Evolutionary conservation across 352 stramenopile species (phyloP), one percentile per base, ranked within the genome.

Genomic region (Aphanomyces euteiches): DNA sequence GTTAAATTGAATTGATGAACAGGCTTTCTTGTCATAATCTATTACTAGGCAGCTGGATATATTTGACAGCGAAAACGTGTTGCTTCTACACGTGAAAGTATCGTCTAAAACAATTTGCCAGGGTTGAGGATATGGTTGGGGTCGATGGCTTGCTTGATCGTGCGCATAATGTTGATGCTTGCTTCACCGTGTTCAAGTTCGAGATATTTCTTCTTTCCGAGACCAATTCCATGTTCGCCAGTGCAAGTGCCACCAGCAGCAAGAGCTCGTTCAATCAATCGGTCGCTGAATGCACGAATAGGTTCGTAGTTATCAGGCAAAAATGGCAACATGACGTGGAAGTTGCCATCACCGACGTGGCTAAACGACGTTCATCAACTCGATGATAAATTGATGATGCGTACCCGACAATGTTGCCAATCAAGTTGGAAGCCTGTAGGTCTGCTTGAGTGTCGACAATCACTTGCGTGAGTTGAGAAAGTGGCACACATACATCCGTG

Each of bases 401-500:
- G 19, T 67, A 90, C 83, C 86, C 87, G 69, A 99, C 95, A 59
- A 97, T 97, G 37, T 90, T 93, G 43, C 93, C 94, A 53, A 98
- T 89, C 10, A 99, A 75, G 7, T 80, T 82, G 7, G 87, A 88
- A 56, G 90, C 78, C 61, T 91, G 83, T 21, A 99, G 77, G 65
- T 99, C 93, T 36, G 79, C 68, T 66, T 97, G 92, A 17, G 93
- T 98, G 72, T 94, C 90, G 12, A 90, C 82, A 41, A 99, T 97
- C 19, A 98, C 76, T 65, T 97, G 83, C 7, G 96, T 85, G 56
- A 99, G 86, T 47, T 92, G 86, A 15, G 84, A 93, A 39, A 99
- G 83, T n/a, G 97, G 96, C 5, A 99, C 97, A 65, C 94, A 98
- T 5, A 98, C 96, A 82, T 99, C 96, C 34, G 97, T 99, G 8